A percentile compares a stretch with the other conserved stretches of the same genome.
Evolutionary conservation across 805 yeast species (phyloP).

Genomic region (Saturnispora ahearnii): DNA sequence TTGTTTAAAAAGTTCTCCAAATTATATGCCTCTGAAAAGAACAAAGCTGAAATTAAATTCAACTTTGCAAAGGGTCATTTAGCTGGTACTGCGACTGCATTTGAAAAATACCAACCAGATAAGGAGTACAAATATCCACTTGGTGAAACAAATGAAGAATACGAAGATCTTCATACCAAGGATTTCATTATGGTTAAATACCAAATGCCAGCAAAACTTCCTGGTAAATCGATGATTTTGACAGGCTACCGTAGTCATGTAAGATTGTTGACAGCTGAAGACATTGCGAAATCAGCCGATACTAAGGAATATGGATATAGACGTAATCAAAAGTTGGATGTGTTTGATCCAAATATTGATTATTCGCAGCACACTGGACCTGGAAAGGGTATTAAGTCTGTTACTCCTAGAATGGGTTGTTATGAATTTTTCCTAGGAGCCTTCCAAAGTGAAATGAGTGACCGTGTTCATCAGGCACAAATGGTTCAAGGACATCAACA

Average conservation of each 20-base stretch:
- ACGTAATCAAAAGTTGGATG: conserved; percentile 19
- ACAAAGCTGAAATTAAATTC: conserved; percentile 33
- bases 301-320: conserved; percentile 26
- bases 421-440: conserved; percentile 36
- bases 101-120: conserved; percentile 29
- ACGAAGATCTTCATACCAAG: conserved; percentile 35
- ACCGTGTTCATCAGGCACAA: not conserved
- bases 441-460: conserved; percentile 23
- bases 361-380: conserved; percentile 43
- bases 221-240: conserved; percentile 74
- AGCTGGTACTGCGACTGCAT: conserved; percentile 44
- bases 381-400: conserved; percentile 33
- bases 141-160: conserved; percentile 21
- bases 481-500: conserved; percentile 16
- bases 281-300: conserved; percentile 50
- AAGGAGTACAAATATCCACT: conserved; percentile 38
- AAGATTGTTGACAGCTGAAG: conserved; percentile 57
- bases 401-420: conserved; percentile 43
- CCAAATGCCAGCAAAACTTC: conserved; percentile 48
- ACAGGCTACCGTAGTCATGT: conserved; percentile 66
- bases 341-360: conserved; percentile 21
- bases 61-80: conserved; percentile 45
- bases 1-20: conserved; percentile 33
- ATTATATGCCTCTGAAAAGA: conserved; percentile 38
- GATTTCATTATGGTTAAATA: conserved; percentile 41